These are phyloP conservation scores for Monilinia aucupariae DNA, from an alignment of 2,329 filamentous ascomycete genomes.

Conservation along the genomic window DNA sequence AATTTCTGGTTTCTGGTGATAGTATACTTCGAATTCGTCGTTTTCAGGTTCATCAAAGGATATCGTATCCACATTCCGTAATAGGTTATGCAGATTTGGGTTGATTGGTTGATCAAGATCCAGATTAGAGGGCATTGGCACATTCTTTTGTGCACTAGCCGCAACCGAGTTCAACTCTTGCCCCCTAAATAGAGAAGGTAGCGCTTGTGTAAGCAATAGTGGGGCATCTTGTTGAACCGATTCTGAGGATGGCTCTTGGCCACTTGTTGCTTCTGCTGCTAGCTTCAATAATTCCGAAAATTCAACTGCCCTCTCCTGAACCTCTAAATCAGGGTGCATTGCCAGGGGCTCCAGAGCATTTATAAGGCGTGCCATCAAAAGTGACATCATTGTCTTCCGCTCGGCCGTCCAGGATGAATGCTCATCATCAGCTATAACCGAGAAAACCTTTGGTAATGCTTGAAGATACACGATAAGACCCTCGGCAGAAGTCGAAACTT, in stretches of 20 bases:
- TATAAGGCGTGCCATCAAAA: conserved; percentile 76
- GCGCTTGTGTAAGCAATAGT: conserved; percentile 79
- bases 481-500: conserved; percentile 49
- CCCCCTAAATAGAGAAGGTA: conserved; percentile 80
- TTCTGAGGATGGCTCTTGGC: conserved; percentile 54
- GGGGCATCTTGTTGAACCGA: conserved; percentile 62
- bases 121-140: conserved; percentile 69
- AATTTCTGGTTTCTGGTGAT: conserved; percentile 45
- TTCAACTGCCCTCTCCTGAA: conserved; percentile 91
- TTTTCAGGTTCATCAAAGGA: conserved; percentile 48
- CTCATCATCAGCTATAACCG: conserved; percentile 61
- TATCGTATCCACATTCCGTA: conserved; percentile 51
- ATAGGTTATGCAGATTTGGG: conserved; percentile 59
- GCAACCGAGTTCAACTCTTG: conserved; percentile 88
- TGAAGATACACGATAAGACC: conserved; percentile 78
- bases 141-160: conserved; percentile 72
- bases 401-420: conserved; percentile 63
- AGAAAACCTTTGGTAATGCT: conserved; percentile 79
- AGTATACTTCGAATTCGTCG: conserved; percentile 62
- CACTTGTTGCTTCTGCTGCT: conserved; percentile 72
- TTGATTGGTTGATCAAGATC: conserved; percentile 82
- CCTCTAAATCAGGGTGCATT: conserved; percentile 80
- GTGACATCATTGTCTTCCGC: conserved; percentile 66
- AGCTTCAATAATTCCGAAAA: conserved; percentile 86
- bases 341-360: conserved; percentile 75